Percentiles rank a stretch among this genome's conserved stretches.
Evolutionary conservation across 1,139 yeast species (phyloP).

Genomic region (Arxiozyma heterogenica): DNA sequence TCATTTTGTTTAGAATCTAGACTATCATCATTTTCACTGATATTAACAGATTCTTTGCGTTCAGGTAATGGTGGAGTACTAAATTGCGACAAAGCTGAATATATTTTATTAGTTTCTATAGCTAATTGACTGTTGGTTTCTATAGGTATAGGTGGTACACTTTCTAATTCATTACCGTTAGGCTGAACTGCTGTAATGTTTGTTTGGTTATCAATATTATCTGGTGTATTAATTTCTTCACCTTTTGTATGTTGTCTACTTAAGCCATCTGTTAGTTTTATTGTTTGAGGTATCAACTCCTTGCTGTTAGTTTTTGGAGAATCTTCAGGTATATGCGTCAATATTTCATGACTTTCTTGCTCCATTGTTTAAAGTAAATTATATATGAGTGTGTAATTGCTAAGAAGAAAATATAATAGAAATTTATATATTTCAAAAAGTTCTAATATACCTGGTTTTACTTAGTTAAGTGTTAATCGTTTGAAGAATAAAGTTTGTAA

Average conservation of each 20-base stretch:
- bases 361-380: not conserved
- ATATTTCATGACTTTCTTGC: not conserved
- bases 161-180: not conserved
- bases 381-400: not conserved
- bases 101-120: not conserved
- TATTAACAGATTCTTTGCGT: not conserved
- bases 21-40: not conserved
- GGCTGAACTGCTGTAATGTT: not conserved
- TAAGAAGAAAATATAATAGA: too few species aligned
- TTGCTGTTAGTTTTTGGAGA: not conserved
- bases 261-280: not conserved
- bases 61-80: not conserved
- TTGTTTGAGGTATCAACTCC: not conserved
- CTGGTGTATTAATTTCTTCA: not conserved
- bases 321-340: not conserved
- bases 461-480: too few species aligned
- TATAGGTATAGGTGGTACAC: not conserved
- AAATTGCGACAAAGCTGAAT: not conserved
- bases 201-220: not conserved
- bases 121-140: not conserved
- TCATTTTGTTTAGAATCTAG: not conserved
- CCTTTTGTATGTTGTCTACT: not conserved
- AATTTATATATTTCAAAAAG: too few species aligned
- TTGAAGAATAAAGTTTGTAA: not conserved
- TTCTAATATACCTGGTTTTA: not conserved